Percentiles rank a stretch among this genome's conserved stretches.
phyloP scores from a whole-genome alignment of 2,329 filamentous ascomycete species.

The Hirsutella minnesotensis region DNA sequence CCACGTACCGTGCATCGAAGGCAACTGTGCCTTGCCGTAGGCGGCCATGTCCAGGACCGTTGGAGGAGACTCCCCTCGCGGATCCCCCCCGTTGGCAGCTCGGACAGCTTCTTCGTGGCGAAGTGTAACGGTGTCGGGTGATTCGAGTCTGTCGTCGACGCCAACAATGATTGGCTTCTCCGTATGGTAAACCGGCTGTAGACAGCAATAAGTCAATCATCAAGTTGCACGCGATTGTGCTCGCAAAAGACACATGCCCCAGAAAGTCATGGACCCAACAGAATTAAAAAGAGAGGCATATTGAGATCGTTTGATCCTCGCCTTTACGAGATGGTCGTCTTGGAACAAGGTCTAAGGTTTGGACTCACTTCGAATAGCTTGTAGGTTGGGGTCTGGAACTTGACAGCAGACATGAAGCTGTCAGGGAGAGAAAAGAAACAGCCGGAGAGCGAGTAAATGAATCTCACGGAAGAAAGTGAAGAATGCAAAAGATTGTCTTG shows the following conservation, averaged over 20 bases:
- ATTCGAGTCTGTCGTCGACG: constrained; percentile 43
- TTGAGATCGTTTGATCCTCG: background rate
- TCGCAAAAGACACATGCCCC: background rate
- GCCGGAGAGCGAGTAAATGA: constrained; percentile 13
- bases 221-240: background rate
- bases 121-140: constrained; percentile 43
- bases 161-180: constrained; percentile 44
- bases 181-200: constrained; percentile 39
- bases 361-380: constrained; percentile 49
- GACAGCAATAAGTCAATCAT: constrained; percentile 13
- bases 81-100: constrained; percentile 39
- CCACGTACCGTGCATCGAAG: constrained; percentile 71
- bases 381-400: constrained; percentile 43
- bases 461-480: constrained; percentile 20
- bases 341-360: constrained; percentile 20
- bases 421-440: constrained; percentile 18
- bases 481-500: constrained; percentile 28
- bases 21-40: constrained; percentile 67
- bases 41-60: constrained; percentile 26
- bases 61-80: constrained; percentile 43
- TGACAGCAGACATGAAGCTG: constrained; percentile 47
- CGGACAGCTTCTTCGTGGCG: constrained; percentile 44
- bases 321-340: constrained; percentile 1
- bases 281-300: background rate
- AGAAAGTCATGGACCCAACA: background rate